Evolutionary conservation across 441 rosid species (phyloP).

Genomic region (Populus trichocarpa): DNA sequence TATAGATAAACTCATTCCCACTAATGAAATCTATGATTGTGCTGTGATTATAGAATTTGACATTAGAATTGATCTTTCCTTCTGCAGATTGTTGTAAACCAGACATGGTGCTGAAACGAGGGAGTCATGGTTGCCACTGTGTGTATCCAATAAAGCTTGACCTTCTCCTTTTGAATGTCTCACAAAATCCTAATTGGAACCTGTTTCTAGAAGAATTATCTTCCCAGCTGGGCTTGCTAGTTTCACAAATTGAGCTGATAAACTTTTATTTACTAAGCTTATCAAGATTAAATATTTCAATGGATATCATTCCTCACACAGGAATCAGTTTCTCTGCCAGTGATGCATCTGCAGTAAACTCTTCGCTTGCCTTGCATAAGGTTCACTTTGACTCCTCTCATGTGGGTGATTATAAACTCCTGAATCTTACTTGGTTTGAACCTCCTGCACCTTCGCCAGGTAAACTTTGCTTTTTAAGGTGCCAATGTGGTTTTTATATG

Average conservation of each 20-base stretch:
- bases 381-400: slow-evolving; percentile 57
- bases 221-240: slow-evolving; percentile 66
- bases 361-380: slow-evolving; percentile 68
- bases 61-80: slow-evolving; percentile 17
- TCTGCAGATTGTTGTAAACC: slow-evolving; percentile 82
- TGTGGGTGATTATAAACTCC: slow-evolving; percentile 84
- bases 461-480: slow-evolving; percentile 24
- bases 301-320: slow-evolving; percentile 83
- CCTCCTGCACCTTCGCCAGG: slow-evolving; percentile 77
- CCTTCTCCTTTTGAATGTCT: slow-evolving; percentile 81
- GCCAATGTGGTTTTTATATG: background rate
- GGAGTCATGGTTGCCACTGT: slow-evolving; percentile 74
- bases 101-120: slow-evolving; percentile 68
- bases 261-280: slow-evolving; percentile 69
- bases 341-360: slow-evolving; percentile 68
- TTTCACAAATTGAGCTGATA: slow-evolving; percentile 76
- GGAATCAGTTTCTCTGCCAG: slow-evolving; percentile 75
- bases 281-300: slow-evolving; percentile 80
- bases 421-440: slow-evolving; percentile 82
- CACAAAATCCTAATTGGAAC: slow-evolving; percentile 66
- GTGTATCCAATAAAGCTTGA: slow-evolving; percentile 95
- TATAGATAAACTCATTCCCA: background rate
- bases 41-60: slow-evolving; percentile 14
- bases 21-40: background rate
- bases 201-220: slow-evolving; percentile 68